phyloP scores from a whole-genome alignment of 257 asterid genomes.

The Lavandula angustifolia region DNA sequence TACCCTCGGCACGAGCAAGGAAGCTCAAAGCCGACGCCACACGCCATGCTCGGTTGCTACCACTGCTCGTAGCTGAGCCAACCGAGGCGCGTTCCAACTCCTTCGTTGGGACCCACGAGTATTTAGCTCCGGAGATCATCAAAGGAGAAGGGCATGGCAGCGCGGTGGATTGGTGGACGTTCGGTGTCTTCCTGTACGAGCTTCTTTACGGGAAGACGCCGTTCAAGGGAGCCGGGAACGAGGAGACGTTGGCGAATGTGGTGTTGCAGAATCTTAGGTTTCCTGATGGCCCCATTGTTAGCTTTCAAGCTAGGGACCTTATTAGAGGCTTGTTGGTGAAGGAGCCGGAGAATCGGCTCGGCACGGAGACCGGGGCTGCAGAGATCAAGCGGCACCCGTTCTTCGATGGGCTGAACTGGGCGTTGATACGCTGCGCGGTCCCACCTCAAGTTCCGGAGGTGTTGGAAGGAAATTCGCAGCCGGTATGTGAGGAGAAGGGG shows the following conservation, averaged over 20 bases:
- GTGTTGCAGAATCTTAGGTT: slow-evolving; percentile 69
- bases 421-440: slow-evolving; percentile 70
- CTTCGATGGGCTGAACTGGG: slow-evolving; percentile 90
- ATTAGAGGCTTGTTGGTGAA: slow-evolving; percentile 71
- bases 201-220: slow-evolving; percentile 92
- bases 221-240: slow-evolving; percentile 74
- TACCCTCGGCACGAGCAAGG: slow-evolving; percentile 55
- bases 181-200: slow-evolving; percentile 83
- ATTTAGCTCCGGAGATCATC: slow-evolving; percentile 91
- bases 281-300: slow-evolving; percentile 78
- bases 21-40: slow-evolving; percentile 49
- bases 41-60: slow-evolving; percentile 39
- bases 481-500: slow-evolving; percentile 12
- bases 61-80: slow-evolving; percentile 93
- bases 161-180: slow-evolving; percentile 98
- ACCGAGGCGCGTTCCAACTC: slow-evolving; percentile 93
- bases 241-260: slow-evolving; percentile 81
- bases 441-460: slow-evolving; percentile 81
- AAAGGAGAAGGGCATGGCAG: slow-evolving; percentile 96
- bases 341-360: slow-evolving; percentile 79
- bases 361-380: slow-evolving; percentile 80
- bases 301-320: slow-evolving; percentile 80
- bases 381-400: slow-evolving; percentile 92
- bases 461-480: slow-evolving; percentile 40
- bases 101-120: slow-evolving; percentile 93